Base-by-base conservation (phyloP, 176 grass and related monocot species). In the Carex pumila region DNA sequence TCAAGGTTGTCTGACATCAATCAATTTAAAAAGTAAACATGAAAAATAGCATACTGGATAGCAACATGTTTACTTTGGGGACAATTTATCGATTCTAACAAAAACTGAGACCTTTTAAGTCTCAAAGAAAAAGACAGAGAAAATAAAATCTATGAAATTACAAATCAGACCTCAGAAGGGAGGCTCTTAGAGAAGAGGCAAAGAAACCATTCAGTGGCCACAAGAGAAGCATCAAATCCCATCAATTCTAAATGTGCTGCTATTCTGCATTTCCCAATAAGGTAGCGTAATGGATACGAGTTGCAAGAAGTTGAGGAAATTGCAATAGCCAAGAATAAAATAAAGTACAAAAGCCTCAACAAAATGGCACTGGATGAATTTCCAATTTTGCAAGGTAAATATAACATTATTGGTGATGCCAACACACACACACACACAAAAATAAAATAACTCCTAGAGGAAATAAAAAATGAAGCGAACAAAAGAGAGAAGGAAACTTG, bases 141-240 rank as follows among this genome's bases (percentile, higher is more conserved):
- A 39, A 22, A 52, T 2, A 74, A 13, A 5, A 85, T 58, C 0
- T 7, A 74, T 18, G 12, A 6, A 67, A 79, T 21, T 68, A 34
- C 50, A 12, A 47, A 12, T 66, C 69, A 87, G 79, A 98, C 96
- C 96, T 99, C 96, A 8, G 96, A 99, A 84, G 96, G 96, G 36
- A 99, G 86, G 73, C 91, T 99, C 79, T 99, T 99, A 13, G 96
- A 95, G 25, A 95, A 99, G 80, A 99, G 91, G 18, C 93, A 99
- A 63, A 99, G 85, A 71, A 99, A 99, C 96, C 96, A 99, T 90
- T 99, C 96, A 17, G 96, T 99, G 61, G 96, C 91, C 60, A 99
- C 96, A 86, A 99, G 91, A 29, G 96, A 92, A 77, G 94, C 96
- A 88, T 99, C 96, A 88, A 99, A 99, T 6, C 86, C 89, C 86